Evolutionary conservation across 1,284 basidiomycete species (phyloP).

Genomic region (Psilocybe mexicana): DNA sequence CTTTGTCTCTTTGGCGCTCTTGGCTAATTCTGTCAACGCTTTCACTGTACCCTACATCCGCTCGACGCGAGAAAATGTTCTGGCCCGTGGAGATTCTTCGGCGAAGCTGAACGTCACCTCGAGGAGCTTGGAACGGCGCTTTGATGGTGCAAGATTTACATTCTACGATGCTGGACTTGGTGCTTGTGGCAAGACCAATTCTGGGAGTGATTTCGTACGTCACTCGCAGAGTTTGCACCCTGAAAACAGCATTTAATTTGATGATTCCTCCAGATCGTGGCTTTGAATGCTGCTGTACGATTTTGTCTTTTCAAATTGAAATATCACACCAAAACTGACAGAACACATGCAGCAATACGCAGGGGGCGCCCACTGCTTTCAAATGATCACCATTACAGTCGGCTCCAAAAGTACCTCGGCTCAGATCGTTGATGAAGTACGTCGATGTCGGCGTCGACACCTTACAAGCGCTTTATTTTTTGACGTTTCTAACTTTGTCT

Average conservation of each 20-base stretch:
- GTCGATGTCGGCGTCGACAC: constrained; percentile 14
- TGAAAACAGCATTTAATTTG: background rate
- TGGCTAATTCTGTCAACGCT: constrained; percentile 6
- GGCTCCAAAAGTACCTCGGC: constrained; percentile 64
- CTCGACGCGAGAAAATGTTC: constrained; percentile 6
- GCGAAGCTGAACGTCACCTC: constrained; percentile 19
- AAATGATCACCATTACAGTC: constrained; percentile 66
- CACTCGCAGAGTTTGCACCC: background rate
- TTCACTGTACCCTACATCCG: constrained; percentile 2
- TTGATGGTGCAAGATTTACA: constrained; percentile 38
- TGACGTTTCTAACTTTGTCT: background rate
- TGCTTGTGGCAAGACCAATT: constrained; percentile 39
- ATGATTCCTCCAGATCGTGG: constrained; percentile 39
- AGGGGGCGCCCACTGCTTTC: constrained; percentile 60
- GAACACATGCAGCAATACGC: constrained; percentile 45
- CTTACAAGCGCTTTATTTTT: background rate
- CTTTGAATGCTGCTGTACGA: constrained; percentile 41
- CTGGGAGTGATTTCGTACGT: constrained; percentile 36
- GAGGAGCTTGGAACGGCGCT: constrained; percentile 33
- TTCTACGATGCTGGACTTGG: constrained; percentile 60
- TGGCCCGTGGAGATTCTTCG: background rate
- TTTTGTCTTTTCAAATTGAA: background rate
- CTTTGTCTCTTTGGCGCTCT: constrained; percentile 10
- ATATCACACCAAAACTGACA: background rate
- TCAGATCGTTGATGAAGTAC: constrained; percentile 68